Percentiles rank a stretch among this genome's conserved stretches.
Evolutionary conservation across 2,329 filamentous ascomycete genomes (phyloP).

Genomic region (Pseudogymnoascus sp.): DNA sequence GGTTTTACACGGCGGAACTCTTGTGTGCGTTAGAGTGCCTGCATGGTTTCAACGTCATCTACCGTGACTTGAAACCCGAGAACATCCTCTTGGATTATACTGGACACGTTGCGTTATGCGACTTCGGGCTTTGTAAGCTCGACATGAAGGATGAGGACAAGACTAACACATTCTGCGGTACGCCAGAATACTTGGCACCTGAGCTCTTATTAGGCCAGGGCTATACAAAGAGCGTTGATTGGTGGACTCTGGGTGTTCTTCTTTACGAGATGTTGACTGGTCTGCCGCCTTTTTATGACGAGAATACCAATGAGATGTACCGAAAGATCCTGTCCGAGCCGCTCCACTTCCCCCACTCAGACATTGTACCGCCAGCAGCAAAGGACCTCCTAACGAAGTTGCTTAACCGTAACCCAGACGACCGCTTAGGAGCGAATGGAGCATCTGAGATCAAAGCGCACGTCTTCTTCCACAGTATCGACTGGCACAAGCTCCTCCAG

Average conservation of each 20-base stretch:
- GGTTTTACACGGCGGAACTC: slow-evolving; percentile 91
- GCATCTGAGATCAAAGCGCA: slow-evolving; percentile 94
- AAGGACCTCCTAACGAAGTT: slow-evolving; percentile 81
- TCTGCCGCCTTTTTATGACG: slow-evolving; percentile 89
- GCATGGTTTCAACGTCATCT: slow-evolving; percentile 95
- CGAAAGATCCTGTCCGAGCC: slow-evolving; percentile 92
- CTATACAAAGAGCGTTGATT: slow-evolving; percentile 84
- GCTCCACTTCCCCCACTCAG: slow-evolving; percentile 77
- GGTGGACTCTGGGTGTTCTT: slow-evolving; percentile 92
- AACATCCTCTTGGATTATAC: slow-evolving; percentile 92
- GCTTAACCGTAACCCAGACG: slow-evolving; percentile 79
- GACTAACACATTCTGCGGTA: slow-evolving; percentile 93
- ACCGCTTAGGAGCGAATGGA: slow-evolving; percentile 79
- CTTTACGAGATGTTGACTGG: slow-evolving; percentile 97
- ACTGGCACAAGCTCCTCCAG: slow-evolving; percentile 91
- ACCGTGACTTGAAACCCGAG: slow-evolving; percentile 83
- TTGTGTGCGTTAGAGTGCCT: slow-evolving; percentile 87
- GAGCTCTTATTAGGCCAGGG: slow-evolving; percentile 84
- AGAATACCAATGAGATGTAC: slow-evolving; percentile 98
- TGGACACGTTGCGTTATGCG: slow-evolving; percentile 91
- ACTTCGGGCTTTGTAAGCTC: slow-evolving; percentile 91
- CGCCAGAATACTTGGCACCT: slow-evolving; percentile 87
- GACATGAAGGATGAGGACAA: slow-evolving; percentile 97
- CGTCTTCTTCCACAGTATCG: slow-evolving; percentile 93
- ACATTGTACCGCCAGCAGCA: slow-evolving; percentile 80